Percentiles rank a stretch among this genome's conserved stretches.
phyloP scores from a whole-genome alignment of 257 asterid species.

The Rehmannia glutinosa region DNA sequence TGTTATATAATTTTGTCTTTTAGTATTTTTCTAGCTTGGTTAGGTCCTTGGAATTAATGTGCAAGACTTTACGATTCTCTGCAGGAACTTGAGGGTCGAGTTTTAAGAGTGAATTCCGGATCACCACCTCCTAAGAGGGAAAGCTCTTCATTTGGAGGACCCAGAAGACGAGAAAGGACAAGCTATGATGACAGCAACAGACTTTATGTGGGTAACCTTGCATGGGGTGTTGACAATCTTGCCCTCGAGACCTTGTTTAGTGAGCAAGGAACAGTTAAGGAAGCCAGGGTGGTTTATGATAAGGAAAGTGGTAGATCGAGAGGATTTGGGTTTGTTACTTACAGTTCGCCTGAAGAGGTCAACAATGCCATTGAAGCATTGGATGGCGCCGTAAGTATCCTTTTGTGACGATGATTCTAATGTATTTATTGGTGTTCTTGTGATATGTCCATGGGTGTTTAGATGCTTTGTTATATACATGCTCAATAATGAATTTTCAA shows the following conservation, averaged over 20 bases:
- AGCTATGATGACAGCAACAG: constrained; percentile 33
- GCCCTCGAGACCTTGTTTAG: constrained; percentile 67
- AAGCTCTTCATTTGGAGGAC: constrained; percentile 38
- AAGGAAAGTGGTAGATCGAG: constrained; percentile 84
- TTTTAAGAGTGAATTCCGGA: constrained; percentile 74
- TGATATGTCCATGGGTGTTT: too few species aligned
- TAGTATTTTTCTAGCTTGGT: neutral
- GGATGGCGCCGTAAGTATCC: constrained; percentile 72
- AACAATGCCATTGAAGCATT: constrained; percentile 50
- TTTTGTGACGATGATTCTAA: neutral
- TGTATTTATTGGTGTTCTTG: too few species aligned
- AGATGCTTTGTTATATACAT: too few species aligned
- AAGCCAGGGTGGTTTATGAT: constrained; percentile 80
- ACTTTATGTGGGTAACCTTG: constrained; percentile 75
- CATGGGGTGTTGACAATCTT: constrained; percentile 71
- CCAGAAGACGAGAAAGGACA: constrained; percentile 41
- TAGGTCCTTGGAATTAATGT: neutral
- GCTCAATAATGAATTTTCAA: too few species aligned
- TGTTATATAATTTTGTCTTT: too few species aligned
- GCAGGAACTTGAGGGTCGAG: constrained; percentile 84
- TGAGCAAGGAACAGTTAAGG: constrained; percentile 73
- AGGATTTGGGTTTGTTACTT: constrained; percentile 92
- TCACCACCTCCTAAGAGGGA: constrained; percentile 86
- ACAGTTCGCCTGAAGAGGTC: constrained; percentile 65
- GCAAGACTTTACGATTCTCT: neutral